phyloP scores from a whole-genome alignment of 1,284 basidiomycete genomes.

The Flammula alnicola region DNA sequence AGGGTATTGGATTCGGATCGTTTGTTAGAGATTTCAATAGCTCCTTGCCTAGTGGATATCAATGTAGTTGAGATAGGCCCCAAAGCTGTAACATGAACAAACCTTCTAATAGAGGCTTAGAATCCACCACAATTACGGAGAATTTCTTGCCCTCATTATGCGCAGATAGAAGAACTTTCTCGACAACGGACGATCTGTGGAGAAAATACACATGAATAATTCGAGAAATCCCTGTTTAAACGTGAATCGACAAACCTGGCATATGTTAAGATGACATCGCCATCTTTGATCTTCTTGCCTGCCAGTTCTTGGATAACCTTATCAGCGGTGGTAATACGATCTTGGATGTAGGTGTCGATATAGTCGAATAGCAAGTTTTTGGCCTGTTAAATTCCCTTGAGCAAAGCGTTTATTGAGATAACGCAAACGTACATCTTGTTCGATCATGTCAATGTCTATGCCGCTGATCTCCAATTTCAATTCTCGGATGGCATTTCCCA shows the following conservation, averaged over 20 bases:
- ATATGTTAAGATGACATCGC: slow-evolving; percentile 92
- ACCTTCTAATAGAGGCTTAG: slow-evolving; percentile 93
- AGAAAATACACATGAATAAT: slow-evolving; percentile 12
- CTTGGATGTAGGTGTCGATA: slow-evolving; percentile 94
- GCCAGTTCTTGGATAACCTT: slow-evolving; percentile 92
- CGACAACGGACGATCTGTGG: slow-evolving; percentile 88
- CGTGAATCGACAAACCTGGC: slow-evolving; percentile 68
- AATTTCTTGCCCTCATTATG: slow-evolving; percentile 77
- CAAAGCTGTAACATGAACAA: slow-evolving; percentile 5
- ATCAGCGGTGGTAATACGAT: slow-evolving; percentile 92
- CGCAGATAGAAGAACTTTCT: slow-evolving; percentile 86
- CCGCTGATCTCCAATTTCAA: slow-evolving; percentile 96
- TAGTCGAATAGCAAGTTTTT: slow-evolving; percentile 84
- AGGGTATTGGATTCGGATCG: slow-evolving; percentile 68
- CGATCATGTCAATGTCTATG: slow-evolving; percentile 89
- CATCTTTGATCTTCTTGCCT: slow-evolving; percentile 91
- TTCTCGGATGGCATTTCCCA: slow-evolving; percentile 94
- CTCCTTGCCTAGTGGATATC: slow-evolving; percentile 65
- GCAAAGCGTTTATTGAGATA: no score
- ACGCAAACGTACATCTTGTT: slow-evolving; percentile 79
- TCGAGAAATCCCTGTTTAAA: no score
- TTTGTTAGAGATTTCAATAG: slow-evolving; percentile 76
- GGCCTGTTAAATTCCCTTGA: slow-evolving; percentile 58
- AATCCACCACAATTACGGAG: slow-evolving; percentile 94
- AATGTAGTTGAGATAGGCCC: slow-evolving; percentile 5